These are phyloP conservation scores for Aspergillus bombycis DNA, from an alignment of 2,329 filamentous ascomycete genomes.

Conservation along the genomic window DNA sequence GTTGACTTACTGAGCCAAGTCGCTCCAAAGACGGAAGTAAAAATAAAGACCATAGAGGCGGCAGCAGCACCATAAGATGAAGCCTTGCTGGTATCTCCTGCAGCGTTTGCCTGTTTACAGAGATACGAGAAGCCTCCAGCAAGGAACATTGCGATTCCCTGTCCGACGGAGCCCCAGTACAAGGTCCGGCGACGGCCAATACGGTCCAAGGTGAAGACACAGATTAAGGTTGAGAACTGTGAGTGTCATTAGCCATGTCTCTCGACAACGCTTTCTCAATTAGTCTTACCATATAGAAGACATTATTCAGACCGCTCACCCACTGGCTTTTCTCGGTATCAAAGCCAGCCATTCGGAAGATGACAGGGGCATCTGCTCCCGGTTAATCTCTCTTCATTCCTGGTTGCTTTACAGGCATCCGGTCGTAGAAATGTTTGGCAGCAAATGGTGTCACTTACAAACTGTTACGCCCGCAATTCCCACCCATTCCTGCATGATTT, in stretches of 20 bases:
- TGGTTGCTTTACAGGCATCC: background rate
- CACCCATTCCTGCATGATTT: constrained; percentile 72
- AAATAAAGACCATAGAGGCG: constrained; percentile 71
- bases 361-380: constrained; percentile 47
- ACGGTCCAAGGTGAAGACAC: constrained; percentile 69
- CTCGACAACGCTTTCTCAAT: background rate
- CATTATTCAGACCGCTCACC: constrained; percentile 63
- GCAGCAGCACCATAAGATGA: constrained; percentile 65
- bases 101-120: constrained; percentile 53
- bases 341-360: constrained; percentile 71
- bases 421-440: background rate
- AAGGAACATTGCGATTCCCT: constrained; percentile 69
- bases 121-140: constrained; percentile 65
- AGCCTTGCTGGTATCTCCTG: constrained; percentile 50
- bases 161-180: constrained; percentile 68
- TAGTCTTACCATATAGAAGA: constrained; percentile 56
- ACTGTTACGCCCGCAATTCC: constrained; percentile 72
- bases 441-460: constrained; percentile 34
- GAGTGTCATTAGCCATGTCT: background rate
- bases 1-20: constrained; percentile 58
- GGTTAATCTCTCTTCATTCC: background rate
- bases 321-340: constrained; percentile 63
- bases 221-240: constrained; percentile 67
- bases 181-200: constrained; percentile 71
- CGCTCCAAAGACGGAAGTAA: constrained; percentile 67